Conservation (phyloP, 345 rosid genomes). For the Camelina neglecta region DNA sequence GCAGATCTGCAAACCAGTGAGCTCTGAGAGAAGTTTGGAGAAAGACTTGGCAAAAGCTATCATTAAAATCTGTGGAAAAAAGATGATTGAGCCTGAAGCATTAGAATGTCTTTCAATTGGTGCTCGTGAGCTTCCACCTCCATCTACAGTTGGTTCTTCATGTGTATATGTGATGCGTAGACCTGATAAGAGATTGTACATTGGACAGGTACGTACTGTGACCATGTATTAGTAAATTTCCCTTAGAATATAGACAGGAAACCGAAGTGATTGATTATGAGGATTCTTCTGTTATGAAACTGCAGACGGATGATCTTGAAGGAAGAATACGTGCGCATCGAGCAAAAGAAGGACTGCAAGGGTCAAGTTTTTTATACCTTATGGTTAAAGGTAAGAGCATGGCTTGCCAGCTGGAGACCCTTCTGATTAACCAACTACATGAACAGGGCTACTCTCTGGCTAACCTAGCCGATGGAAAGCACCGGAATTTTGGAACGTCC, state of each 20-base stretch:
- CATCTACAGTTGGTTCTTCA: slow-evolving; percentile 86
- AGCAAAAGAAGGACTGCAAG: slow-evolving; percentile 68
- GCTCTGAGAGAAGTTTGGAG: slow-evolving; percentile 43
- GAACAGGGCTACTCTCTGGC: slow-evolving; percentile 65
- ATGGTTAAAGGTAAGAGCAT: slow-evolving; percentile 86
- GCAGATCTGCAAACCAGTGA: slow-evolving; percentile 41
- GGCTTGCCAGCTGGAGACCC: slow-evolving; percentile 94
- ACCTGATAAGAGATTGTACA: slow-evolving; percentile 75
- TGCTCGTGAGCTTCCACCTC: slow-evolving; percentile 90
- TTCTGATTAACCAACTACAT: slow-evolving; percentile 83
- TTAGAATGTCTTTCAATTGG: slow-evolving; percentile 62
- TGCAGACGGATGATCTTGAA: slow-evolving; percentile 91
- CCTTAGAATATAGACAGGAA: neutral
- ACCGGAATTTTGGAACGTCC: slow-evolving; percentile 78
- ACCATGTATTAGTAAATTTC: neutral
- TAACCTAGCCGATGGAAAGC: slow-evolving; percentile 89
- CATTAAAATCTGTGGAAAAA: slow-evolving; percentile 56
- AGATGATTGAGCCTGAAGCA: slow-evolving; percentile 51
- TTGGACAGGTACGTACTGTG: slow-evolving; percentile 68
- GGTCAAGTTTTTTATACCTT: slow-evolving; percentile 76
- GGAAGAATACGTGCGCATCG: slow-evolving; percentile 78
- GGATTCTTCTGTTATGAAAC: slow-evolving; percentile 26
- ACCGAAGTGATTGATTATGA: neutral
- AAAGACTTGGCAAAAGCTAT: slow-evolving; percentile 56
- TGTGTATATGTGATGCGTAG: slow-evolving; percentile 85